Evolutionary conservation across 495 filamentous ascomycete genomes (phyloP), one percentile per base, ranked within the genome.

Genomic region (Penicillium lividum): DNA sequence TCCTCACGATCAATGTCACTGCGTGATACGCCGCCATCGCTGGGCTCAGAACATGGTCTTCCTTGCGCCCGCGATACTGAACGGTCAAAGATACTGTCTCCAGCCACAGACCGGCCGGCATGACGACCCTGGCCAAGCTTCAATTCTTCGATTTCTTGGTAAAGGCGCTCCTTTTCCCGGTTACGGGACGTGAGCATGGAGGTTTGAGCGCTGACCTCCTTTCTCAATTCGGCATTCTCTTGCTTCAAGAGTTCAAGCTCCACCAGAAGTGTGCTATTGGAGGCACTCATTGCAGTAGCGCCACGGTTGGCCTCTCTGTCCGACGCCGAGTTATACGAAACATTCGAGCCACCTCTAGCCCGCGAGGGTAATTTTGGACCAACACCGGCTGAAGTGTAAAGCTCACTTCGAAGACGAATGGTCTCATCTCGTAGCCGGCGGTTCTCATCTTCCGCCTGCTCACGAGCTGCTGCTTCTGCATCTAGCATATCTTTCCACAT

Each of bases 101-200:
- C 89, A 8, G 93, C 85, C 15, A 92, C 71, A 3, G 86, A 88
- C 43, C 82, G 78, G 34, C 70, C 73, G 29, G 77, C 79, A 59
- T 88, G 87, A 47, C 88, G 84, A 13, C 91, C 86, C 59, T 91
- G 86, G 4, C 86, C 84, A 57, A 98, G 83, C 68, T 98, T 98
- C 49, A 98, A 81, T 53, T 97, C 92, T 74, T 98, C 94, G 45
- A 97, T 98, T 67, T 98, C 94, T 58, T 96, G 90, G 67, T 97
- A 95, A 15, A 98, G 80, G 4, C 92, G 87, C 63, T 97, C 93
- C 67, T 94, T 93, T 69, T 98, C 94, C 33, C 91, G 85, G 64
- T 98, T 97, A 7, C 94, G 83, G 33, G 94, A 97, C 5, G 95
- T 97, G 7, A 98, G 84, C 93, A 98, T 98, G 0, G 92, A 96